These are phyloP conservation scores for Neurospora sp. DNA, from an alignment of 495 filamentous ascomycete genomes.

Conservation along the genomic window DNA sequence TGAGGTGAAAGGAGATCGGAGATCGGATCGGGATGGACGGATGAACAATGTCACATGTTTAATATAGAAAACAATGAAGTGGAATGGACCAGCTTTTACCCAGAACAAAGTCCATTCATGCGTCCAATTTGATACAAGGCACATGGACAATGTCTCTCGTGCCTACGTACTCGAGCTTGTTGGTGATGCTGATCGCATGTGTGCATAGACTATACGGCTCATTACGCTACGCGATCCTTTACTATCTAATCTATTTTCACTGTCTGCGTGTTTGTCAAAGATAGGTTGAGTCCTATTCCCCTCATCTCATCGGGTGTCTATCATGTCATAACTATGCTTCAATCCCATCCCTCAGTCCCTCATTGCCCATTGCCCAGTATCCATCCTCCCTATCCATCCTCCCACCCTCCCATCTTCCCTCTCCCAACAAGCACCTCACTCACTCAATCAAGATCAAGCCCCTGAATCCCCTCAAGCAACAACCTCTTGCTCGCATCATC, in stretches of 20 bases:
- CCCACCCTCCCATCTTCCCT: background rate
- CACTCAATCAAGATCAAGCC: background rate
- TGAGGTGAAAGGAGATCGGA: background rate
- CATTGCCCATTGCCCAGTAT: background rate
- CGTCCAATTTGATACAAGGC: background rate
- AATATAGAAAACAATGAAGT: background rate
- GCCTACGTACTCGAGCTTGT: background rate
- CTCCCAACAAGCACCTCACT: background rate
- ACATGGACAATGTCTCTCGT: background rate
- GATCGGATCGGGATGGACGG: background rate
- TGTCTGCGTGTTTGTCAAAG: background rate
- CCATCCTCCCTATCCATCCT: background rate
- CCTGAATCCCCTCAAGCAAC: slow-evolving; percentile 16
- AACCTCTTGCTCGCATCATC: slow-evolving; percentile 37
- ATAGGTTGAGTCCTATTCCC: background rate
- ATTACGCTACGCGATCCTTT: background rate
- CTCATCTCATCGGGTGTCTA: background rate
- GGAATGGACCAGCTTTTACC: background rate
- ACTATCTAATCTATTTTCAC: background rate
- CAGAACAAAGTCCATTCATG: background rate
- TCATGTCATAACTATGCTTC: background rate
- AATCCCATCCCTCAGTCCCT: background rate
- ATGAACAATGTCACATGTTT: background rate
- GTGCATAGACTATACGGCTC: background rate
- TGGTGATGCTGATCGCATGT: background rate